phyloP scores from a whole-genome alignment of 768 basidiomycete genomes.

The Pulveroboletus sp. region DNA sequence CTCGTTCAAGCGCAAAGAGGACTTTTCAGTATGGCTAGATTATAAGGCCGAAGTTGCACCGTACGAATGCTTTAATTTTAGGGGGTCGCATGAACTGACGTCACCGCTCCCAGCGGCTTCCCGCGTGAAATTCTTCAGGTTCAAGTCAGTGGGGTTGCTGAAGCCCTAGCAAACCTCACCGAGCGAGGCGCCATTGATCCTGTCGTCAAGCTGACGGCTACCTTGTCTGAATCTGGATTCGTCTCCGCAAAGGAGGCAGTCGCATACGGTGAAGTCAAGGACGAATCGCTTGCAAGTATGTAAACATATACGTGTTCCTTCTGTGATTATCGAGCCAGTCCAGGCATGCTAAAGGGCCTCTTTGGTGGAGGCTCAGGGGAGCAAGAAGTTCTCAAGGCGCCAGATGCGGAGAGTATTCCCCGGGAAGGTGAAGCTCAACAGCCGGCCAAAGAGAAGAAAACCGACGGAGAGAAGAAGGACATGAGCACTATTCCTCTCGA shows the following conservation, averaged over 20 bases:
- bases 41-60: slow-evolving; percentile 65
- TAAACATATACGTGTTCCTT: not conserved
- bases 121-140: slow-evolving; percentile 72
- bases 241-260: slow-evolving; percentile 76
- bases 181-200: slow-evolving; percentile 77
- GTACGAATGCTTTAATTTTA: slow-evolving; percentile 38
- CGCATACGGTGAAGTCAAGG: slow-evolving; percentile 76
- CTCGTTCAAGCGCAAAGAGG: slow-evolving; percentile 79
- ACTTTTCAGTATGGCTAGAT: slow-evolving; percentile 73
- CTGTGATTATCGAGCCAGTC: slow-evolving; percentile 10
- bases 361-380: slow-evolving; percentile 61
- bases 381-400: slow-evolving; percentile 30
- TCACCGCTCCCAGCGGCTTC: slow-evolving; percentile 48
- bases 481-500: slow-evolving; percentile 63
- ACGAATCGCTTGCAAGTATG: slow-evolving; percentile 71
- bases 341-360: slow-evolving; percentile 83
- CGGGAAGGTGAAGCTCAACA: slow-evolving; percentile 33
- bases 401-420: slow-evolving; percentile 11
- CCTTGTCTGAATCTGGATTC: slow-evolving; percentile 84
- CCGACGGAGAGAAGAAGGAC: slow-evolving; percentile 36
- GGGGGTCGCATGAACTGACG: slow-evolving; percentile 2
- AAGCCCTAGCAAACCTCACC: slow-evolving; percentile 80
- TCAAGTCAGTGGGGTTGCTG: slow-evolving; percentile 65
- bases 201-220: slow-evolving; percentile 79
- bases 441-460: slow-evolving; percentile 35